These are phyloP conservation scores for Sporothrix brasiliensis DNA, from an alignment of 2,329 filamentous ascomycete species.

Conservation along the genomic window DNA sequence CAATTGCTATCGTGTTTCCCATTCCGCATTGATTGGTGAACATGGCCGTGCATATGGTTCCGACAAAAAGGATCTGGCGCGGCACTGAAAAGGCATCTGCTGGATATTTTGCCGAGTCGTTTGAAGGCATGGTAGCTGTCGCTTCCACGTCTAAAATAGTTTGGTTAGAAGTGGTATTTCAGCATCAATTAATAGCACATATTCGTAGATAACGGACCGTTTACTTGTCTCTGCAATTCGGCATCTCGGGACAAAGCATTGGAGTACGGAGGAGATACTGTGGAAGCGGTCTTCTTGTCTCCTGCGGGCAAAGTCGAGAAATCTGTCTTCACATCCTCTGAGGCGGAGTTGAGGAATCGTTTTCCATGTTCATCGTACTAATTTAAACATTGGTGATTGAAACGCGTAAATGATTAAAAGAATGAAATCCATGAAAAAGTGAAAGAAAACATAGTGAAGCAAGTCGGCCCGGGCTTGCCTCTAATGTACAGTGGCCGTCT, in stretches of 20 bases:
- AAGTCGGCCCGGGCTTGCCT: not conserved
- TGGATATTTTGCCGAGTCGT: not conserved
- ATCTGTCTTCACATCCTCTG: not conserved
- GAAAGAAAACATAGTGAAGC: not conserved
- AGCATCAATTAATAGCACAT: not conserved
- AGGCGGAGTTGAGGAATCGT: not conserved
- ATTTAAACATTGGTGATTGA: not conserved
- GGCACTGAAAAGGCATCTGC: not conserved
- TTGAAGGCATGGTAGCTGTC: not conserved
- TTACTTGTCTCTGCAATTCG: not conserved
- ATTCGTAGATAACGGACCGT: not conserved
- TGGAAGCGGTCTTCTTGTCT: not conserved
- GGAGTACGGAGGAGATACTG: not conserved
- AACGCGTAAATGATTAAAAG: not conserved
- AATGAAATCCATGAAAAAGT: not conserved
- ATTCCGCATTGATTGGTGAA: conserved; percentile 31
- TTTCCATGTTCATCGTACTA: not conserved
- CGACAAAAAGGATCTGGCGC: conserved; percentile 29
- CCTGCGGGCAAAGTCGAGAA: not conserved
- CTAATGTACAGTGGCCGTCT: not conserved
- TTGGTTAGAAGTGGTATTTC: not conserved
- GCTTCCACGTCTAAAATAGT: not conserved
- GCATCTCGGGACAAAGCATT: not conserved
- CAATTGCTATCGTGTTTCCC: conserved; percentile 27
- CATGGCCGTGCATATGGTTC: conserved; percentile 32